Evolutionary conservation across 2,329 filamentous ascomycete genomes (phyloP).

Genomic region (Ustilaginoidea virens): DNA sequence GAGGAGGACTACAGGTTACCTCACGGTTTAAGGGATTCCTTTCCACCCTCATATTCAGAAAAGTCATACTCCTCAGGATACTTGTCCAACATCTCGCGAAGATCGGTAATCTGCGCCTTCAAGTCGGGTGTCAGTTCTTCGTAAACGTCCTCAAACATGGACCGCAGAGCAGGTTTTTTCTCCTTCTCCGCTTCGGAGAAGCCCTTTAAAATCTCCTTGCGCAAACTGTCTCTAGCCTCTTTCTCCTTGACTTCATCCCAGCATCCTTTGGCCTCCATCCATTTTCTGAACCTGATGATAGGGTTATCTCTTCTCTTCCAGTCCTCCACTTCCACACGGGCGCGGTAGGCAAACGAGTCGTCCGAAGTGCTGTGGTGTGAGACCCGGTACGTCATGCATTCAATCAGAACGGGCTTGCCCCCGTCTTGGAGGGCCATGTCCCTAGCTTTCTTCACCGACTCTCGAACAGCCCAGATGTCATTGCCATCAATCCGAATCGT

Average conservation of each 20-base stretch:
- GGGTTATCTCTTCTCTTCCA: conserved; percentile 89
- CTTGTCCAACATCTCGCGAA: conserved; percentile 62
- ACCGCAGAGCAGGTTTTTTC: conserved; percentile 57
- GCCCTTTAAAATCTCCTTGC: conserved; percentile 66
- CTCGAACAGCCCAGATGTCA: conserved; percentile 76
- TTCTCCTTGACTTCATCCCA: conserved; percentile 82
- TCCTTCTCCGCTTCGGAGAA: conserved; percentile 73
- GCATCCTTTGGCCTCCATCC: conserved; percentile 66
- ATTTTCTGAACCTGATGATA: conserved; percentile 73
- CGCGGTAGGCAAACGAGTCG: conserved; percentile 91
- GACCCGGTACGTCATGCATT: conserved; percentile 97
- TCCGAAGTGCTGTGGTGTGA: conserved; percentile 95
- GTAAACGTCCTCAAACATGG: conserved; percentile 81
- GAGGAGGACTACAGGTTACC: too few species aligned
- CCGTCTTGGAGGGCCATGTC: conserved; percentile 64
- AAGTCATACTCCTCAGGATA: conserved; percentile 92
- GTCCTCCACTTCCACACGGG: conserved; percentile 84
- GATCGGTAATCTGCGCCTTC: conserved; percentile 51
- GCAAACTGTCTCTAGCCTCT: conserved; percentile 45
- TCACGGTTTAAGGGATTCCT: conserved; percentile 39
- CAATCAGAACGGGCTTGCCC: conserved; percentile 73
- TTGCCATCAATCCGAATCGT: conserved; percentile 90
- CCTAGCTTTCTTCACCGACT: conserved; percentile 64
- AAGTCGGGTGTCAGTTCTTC: conserved; percentile 72
- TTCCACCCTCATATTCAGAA: conserved; percentile 57